Evolutionary conservation across 495 filamentous ascomycete genomes (phyloP), one percentile per base, ranked within the genome.

Genomic region (Xylaria intraflava): DNA sequence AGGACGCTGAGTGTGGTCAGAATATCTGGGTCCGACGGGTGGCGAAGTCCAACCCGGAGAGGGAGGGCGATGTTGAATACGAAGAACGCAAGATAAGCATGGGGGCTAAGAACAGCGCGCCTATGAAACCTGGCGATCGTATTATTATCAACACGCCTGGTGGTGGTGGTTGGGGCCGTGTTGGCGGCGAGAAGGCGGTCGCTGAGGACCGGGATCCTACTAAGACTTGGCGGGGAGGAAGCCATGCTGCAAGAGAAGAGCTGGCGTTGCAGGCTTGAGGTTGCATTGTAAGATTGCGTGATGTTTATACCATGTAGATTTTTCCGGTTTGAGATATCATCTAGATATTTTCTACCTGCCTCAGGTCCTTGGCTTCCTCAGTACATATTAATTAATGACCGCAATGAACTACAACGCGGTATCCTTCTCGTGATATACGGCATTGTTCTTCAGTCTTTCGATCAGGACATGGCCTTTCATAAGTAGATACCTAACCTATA

Each of bases 21-120:
- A 98, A 98, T 59, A 69, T 90, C 56, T 96, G 93, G 93, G 80
- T 94, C 20, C 70, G 89, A 12, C 84, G 78, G 60, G 80, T 87
- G 53, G 67, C 70, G 61, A 78, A 71, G 65, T 62, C 68, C 19
- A 71, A 70, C 58, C 70, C 72, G 49, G 71, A 73, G 69, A 62
- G 57, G 49, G 74, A 62, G 26, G 65, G 62, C 6, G 68, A 65
- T 17, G 63, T 64, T 36, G 76, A 80, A 53, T 77, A 68, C 44
- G 84, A 86, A 59, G 82, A 86, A 61, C 72, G 88, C 38, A 72
- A 71, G 26, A 87, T 97, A 57, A 95, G 91, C 63, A 67, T 96
- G 41, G 93, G 92, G 0, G 90, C 84, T 8, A 98, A 98, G 78
- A 96, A 96, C 65, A 95, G 89, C 14, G 90, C 92, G 22, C 76